Base-by-base conservation (phyloP, 441 rosid genomes). In the Adansonia rubrostipa region DNA sequence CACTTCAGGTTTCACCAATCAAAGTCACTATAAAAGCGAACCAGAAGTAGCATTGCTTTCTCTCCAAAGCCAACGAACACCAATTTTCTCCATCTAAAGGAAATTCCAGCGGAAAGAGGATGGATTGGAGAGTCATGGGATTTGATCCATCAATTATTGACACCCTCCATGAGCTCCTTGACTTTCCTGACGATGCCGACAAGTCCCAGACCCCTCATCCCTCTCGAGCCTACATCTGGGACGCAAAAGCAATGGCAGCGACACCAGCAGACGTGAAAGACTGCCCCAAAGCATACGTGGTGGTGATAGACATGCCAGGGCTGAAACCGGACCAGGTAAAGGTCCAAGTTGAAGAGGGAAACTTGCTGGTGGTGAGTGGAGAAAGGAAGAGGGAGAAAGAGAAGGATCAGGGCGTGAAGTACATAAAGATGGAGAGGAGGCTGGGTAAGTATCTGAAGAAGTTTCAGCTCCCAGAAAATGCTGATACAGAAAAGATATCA, bases 341-440 rank as follows among this genome's bases (percentile, higher is more conserved):
- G 56, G 92, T 87, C 5, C 89, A 88, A 76, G 42, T 89, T 0
- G 87, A 87, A 82, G 80, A 81, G 20, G 86, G 78, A 15, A 85
- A 88, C 15, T 73, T 86, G 51, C 83, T 87, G 80, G 77, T 84
- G 53, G 61, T 76, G 45, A 62, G 69, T 51, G 84, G 84, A 36
- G 85, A 85, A 75, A 51, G 87, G 74, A 82, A 70, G 79, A 57
- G 84, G 54, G 60, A 85, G 85, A 13, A 85, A 80, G 47, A 84
- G 61, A 78, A 80, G 83, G 75, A 51, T 0, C 83, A 84, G 47
- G 83, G 88, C 3, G 83, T 79, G 1, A 93, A 85, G 86, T 95
- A 86, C 48, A 75, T 92, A 77, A 92, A 89, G 73, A 93, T 92
- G 95, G 97, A 93, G 83, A 86, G 98, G 71, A 85, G 98, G 74